Evolutionary conservation across 2,329 filamentous ascomycete genomes (phyloP), one percentile per base, ranked within the genome.

Genomic region (Cyphellophora europaea): DNA sequence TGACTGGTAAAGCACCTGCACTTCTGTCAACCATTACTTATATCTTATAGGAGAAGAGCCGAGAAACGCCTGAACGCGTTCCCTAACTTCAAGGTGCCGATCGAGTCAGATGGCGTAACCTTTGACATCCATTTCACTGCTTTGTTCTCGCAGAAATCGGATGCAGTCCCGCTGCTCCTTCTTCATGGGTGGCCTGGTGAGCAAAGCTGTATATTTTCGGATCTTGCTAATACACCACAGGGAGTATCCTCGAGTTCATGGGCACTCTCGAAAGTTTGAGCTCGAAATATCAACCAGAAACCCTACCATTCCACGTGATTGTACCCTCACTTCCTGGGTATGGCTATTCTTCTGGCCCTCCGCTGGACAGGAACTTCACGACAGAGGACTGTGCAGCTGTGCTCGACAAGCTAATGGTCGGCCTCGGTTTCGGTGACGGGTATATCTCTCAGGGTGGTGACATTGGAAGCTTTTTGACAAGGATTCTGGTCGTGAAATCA

Each of bases 381-480:
- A 39, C 56, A 0, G 43, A 50, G 1, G 60, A 65, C 31, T 59
- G 54, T 17, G 60, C 67, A 0, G 51, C 56, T 1, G 50, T 71
- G 4, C 54, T 74, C 32, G 58, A 75, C 50, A 56, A 62, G 15
- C 44, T 77, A 2, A 69, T 77, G 62, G 40, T 66, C 2, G 56
- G 56, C 0, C 59, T 77, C 3, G 74, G 73, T 0, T 72, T 77
- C 30, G 57, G 54, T 0, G 40, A 44, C 1, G 65, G 65, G 2
- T 77, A 77, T 42, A 50, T 74, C 6, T 61, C 61, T 0, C 71
- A 76, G 49, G 73, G 74, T 6, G 73, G 73, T 3, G 74, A 78
- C 45, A 56, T 77, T 1, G 69, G 71, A 8, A 62, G 59, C 28
- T 52, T 58, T 16, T 37, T 74, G 4, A 53, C 61, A 0, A 53